phyloP scores from a whole-genome alignment of 371 early-diverging fungal species.

The Circinella minor region DNA sequence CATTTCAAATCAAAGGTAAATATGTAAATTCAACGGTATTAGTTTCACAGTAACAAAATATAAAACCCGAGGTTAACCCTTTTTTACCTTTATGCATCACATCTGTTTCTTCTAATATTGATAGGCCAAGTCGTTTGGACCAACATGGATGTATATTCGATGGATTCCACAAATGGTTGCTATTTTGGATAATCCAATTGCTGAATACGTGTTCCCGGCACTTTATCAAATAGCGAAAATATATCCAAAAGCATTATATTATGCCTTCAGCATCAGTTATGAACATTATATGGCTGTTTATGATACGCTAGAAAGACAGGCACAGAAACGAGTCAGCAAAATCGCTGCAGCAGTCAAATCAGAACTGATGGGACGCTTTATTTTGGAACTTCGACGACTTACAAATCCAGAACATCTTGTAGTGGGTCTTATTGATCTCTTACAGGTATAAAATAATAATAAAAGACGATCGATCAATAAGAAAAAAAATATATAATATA shows the following conservation, averaged over 20 bases:
- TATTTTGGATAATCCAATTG: constrained; percentile 57
- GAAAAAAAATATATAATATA: no score
- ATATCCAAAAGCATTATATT: constrained; percentile 74
- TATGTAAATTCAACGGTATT: no score
- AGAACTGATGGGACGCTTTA: constrained; percentile 58
- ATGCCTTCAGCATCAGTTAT: constrained; percentile 71
- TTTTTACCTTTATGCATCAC: no score
- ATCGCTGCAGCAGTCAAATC: constrained; percentile 50
- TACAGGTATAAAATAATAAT: constrained; percentile 36
- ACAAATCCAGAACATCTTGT: constrained; percentile 72
- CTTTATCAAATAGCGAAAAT: constrained; percentile 55
- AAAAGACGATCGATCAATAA: no score
- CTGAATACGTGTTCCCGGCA: constrained; percentile 43
- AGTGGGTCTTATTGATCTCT: constrained; percentile 67
- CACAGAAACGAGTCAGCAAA: constrained; percentile 35
- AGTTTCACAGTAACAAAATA: no score
- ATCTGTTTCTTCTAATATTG: neutral
- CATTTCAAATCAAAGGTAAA: constrained; percentile 33
- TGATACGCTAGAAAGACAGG: constrained; percentile 24
- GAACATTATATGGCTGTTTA: constrained; percentile 62
- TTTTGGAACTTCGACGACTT: constrained; percentile 67
- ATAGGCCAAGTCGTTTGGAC: constrained; percentile 26
- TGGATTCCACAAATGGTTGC: constrained; percentile 85
- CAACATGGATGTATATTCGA: constrained; percentile 71
- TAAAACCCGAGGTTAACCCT: no score